Evolutionary conservation across 768 basidiomycete species (phyloP).

Genomic region (Serendipita sp.): DNA sequence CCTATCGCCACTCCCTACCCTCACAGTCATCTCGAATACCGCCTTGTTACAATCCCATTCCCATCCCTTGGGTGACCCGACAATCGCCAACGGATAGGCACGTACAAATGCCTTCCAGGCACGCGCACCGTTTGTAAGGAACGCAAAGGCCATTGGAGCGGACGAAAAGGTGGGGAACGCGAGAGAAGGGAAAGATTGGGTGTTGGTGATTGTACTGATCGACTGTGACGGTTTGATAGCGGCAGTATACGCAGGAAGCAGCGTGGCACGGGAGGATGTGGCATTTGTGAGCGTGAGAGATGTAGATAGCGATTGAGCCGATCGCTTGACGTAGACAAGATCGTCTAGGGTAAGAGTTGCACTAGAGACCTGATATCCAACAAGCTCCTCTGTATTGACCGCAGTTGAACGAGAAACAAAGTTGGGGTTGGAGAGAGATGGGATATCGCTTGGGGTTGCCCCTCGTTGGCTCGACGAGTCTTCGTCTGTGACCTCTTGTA

Average conservation of each 20-base stretch:
- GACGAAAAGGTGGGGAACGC: neutral
- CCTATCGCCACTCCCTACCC: slow-evolving; percentile 44
- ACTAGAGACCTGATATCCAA: neutral
- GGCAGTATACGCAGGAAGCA: neutral
- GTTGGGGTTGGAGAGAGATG: neutral
- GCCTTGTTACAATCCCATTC: slow-evolving; percentile 63
- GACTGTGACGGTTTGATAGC: slow-evolving; percentile 2
- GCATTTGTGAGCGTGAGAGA: neutral
- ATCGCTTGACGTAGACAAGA: neutral
- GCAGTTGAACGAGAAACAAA: no score
- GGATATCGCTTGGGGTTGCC: neutral
- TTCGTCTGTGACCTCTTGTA: neutral
- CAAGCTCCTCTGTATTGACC: neutral
- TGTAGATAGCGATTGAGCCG: neutral
- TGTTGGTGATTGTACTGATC: neutral
- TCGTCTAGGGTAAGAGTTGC: neutral
- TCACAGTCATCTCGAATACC: slow-evolving; percentile 50
- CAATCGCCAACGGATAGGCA: slow-evolving; percentile 62
- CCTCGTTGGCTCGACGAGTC: neutral
- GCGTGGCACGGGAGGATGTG: neutral
- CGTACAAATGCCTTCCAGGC: slow-evolving; percentile 73
- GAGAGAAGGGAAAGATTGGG: neutral
- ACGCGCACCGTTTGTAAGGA: slow-evolving; percentile 73
- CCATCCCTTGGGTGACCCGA: slow-evolving; percentile 50
- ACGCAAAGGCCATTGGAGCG: slow-evolving; percentile 30